Conservation (phyloP, 805 yeast genomes). For the Candida cerambycidarum region DNA sequence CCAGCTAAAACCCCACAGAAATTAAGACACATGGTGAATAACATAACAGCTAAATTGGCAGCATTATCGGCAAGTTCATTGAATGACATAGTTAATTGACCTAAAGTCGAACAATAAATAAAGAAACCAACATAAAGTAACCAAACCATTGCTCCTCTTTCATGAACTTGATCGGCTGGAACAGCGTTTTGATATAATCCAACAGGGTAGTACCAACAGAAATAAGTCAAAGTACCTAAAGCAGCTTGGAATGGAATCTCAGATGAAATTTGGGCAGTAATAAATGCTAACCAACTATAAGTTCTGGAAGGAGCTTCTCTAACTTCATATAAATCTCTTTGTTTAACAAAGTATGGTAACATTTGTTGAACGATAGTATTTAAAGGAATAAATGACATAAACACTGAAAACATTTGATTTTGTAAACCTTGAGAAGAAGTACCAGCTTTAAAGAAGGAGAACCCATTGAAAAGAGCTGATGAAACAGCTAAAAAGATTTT, state of each 20-base stretch:
- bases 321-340: slow-evolving; percentile 47
- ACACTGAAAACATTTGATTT: slow-evolving; percentile 59
- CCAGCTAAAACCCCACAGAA: slow-evolving; percentile 39
- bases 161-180: slow-evolving; percentile 37
- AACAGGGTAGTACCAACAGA: slow-evolving; percentile 64
- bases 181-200: slow-evolving; percentile 50
- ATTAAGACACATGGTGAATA: slow-evolving; percentile 34
- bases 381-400: slow-evolving; percentile 43
- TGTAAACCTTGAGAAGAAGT: slow-evolving; percentile 60
- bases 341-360: slow-evolving; percentile 43
- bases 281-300: slow-evolving; percentile 43
- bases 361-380: slow-evolving; percentile 41
- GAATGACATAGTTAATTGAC: slow-evolving; percentile 30
- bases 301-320: slow-evolving; percentile 47
- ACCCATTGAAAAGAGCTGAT: slow-evolving; percentile 68
- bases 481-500: slow-evolving; percentile 55
- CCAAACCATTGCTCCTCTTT: slow-evolving; percentile 42
- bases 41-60: slow-evolving; percentile 29
- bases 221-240: slow-evolving; percentile 42
- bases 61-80: slow-evolving; percentile 34
- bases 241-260: slow-evolving; percentile 49
- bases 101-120: slow-evolving; percentile 28
- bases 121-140: slow-evolving; percentile 25
- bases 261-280: slow-evolving; percentile 39
- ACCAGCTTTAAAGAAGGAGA: slow-evolving; percentile 64